phyloP scores from a whole-genome alignment of 2,329 filamentous ascomycete genomes.

The Hypoxylon rubiginosum region DNA sequence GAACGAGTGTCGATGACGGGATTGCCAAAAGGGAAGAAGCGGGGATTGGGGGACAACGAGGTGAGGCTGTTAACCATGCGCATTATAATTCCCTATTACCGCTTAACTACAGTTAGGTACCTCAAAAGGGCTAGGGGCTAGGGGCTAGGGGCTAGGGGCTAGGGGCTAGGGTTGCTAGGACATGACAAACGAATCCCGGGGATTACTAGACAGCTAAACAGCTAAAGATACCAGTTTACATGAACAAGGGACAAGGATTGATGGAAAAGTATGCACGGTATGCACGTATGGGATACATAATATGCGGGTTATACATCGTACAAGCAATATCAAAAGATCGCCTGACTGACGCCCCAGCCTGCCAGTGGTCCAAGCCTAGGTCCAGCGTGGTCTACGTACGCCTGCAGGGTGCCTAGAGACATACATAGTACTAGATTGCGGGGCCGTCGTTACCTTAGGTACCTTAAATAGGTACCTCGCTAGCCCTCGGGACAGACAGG shows the following conservation, averaged over 20 bases:
- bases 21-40: slow-evolving; percentile 17
- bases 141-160: no score
- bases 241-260: background rate
- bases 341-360: slow-evolving; percentile 10
- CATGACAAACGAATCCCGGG: slow-evolving; percentile 17
- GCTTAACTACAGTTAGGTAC: slow-evolving; percentile 8
- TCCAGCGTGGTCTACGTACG: slow-evolving; percentile 16
- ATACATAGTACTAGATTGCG: background rate
- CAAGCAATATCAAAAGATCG: slow-evolving; percentile 18
- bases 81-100: slow-evolving; percentile 10
- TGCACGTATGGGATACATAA: no score
- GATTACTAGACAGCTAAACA: background rate
- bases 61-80: slow-evolving; percentile 29
- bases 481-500: no score
- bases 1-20: slow-evolving; percentile 26
- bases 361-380: no score
- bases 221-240: background rate
- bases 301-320: background rate
- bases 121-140: no score
- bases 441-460: no score
- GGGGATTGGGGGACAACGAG: slow-evolving; percentile 15
- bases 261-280: background rate
- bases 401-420: slow-evolving; percentile 3
- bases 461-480: no score
- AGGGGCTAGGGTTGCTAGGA: no score